Conservation (phyloP, 768 basidiomycete species). For the Agaricus subrufescens region DNA sequence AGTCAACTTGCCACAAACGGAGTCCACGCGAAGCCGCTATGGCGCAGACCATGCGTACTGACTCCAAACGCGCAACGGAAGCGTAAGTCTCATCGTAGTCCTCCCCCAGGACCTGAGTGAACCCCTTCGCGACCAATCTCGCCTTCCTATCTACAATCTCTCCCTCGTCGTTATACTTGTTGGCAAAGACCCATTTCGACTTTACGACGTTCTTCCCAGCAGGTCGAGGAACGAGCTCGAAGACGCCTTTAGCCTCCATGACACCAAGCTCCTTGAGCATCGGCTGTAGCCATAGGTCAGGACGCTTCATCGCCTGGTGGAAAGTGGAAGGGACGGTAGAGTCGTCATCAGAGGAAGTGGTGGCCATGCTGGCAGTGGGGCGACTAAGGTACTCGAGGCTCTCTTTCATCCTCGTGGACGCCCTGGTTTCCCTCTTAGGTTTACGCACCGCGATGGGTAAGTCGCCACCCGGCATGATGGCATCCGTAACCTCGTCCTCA, state of each 20-base stretch:
- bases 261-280: neutral
- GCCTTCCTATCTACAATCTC: constrained; percentile 12
- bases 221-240: constrained; percentile 6
- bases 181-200: constrained; percentile 9
- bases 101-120: constrained; percentile 12
- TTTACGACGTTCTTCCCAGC: constrained; percentile 5
- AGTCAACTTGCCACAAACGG: too few species aligned
- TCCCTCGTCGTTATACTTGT: constrained; percentile 13
- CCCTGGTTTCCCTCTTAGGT: too few species aligned
- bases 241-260: constrained; percentile 22
- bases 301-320: constrained; percentile 2
- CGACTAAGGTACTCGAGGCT: too few species aligned
- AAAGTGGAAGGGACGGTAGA: neutral
- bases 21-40: too few species aligned
- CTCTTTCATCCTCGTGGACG: too few species aligned
- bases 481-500: too few species aligned
- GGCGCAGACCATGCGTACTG: too few species aligned
- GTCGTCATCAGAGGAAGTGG: too few species aligned
- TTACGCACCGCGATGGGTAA: too few species aligned
- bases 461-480: too few species aligned
- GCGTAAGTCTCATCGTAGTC: constrained; percentile 16
- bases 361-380: too few species aligned
- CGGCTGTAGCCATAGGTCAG: constrained; percentile 8
- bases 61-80: neutral
- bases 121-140: constrained; percentile 13